These are phyloP conservation scores for Apiotrichum sp. DNA, from an alignment of 1,284 basidiomycete genomes.

Conservation along the genomic window DNA sequence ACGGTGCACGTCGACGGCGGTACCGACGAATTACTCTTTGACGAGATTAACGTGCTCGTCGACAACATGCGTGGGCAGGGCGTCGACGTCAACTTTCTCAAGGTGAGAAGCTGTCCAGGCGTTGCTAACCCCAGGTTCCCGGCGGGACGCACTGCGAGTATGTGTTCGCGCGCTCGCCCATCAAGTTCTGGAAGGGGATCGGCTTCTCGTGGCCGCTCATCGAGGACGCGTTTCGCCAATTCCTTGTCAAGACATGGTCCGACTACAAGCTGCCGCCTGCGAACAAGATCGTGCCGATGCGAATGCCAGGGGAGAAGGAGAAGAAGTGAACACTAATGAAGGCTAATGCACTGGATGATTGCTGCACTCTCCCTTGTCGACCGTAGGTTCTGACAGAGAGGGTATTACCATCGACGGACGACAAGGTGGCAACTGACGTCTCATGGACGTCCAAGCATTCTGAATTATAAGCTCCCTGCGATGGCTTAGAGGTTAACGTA, in stretches of 20 bases:
- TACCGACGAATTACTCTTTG: conserved; percentile 8
- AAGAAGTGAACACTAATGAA: too few relatives aligned
- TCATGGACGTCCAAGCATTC: too few relatives aligned
- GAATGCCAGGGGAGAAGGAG: neutral
- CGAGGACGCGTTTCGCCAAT: neutral
- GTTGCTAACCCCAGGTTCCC: neutral
- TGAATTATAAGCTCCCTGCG: too few relatives aligned
- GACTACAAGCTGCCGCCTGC: neutral
- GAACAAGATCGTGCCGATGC: neutral
- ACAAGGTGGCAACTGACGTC: too few relatives aligned
- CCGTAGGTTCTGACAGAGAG: too few relatives aligned
- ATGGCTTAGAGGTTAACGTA: too few relatives aligned
- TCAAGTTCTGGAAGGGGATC: conserved; percentile 6
- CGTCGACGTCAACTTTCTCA: conserved; percentile 5
- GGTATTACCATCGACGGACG: too few relatives aligned
- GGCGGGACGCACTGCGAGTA: conserved; percentile 15
- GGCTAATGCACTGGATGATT: too few relatives aligned
- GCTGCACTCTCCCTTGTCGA: too few relatives aligned
- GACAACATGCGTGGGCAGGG: conserved; percentile 4
- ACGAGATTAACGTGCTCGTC: conserved; percentile 4
- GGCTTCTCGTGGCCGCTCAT: conserved; percentile 13
- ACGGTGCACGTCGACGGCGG: conserved; percentile 11
- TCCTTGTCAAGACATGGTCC: neutral
- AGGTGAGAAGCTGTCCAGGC: neutral
- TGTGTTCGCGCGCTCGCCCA: conserved; percentile 1